A percentile compares a stretch with the other conserved stretches of the same genome.
phyloP scores from a whole-genome alignment of 345 rosid genomes.

The Moricandia moricandioides region DNA sequence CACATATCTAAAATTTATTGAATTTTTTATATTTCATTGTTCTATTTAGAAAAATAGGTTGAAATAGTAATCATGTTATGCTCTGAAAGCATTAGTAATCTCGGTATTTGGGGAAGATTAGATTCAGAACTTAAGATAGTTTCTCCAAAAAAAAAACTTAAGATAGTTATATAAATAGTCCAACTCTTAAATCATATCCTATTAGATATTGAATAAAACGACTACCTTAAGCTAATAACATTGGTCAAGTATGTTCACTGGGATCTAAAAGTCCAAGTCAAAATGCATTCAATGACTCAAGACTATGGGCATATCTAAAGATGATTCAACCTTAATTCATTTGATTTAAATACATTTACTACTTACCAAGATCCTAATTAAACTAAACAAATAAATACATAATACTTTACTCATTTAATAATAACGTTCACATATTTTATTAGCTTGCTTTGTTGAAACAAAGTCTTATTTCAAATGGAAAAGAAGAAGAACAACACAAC shows the following conservation, averaged over 20 bases:
- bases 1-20: background rate
- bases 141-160: background rate
- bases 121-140: background rate
- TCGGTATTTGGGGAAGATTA: background rate
- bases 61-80: background rate
- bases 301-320: conserved; percentile 27
- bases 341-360: background rate
- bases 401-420: background rate
- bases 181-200: background rate
- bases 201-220: background rate
- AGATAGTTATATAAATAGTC: background rate
- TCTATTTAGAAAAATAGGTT: background rate
- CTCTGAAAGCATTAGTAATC: background rate
- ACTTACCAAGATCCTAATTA: background rate
- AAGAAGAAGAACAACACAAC: background rate
- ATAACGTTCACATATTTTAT: conserved; percentile 5
- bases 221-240: background rate
- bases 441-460: background rate
- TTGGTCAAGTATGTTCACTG: conserved; percentile 2
- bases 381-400: background rate
- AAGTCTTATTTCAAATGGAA: conserved; percentile 25
- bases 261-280: conserved; percentile 25
- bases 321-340: conserved; percentile 5
- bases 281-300: background rate
- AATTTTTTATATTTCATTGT: background rate